Evolutionary conservation across 2,329 filamentous ascomycete genomes (phyloP).

Genomic region (Botrytis fragariae): DNA sequence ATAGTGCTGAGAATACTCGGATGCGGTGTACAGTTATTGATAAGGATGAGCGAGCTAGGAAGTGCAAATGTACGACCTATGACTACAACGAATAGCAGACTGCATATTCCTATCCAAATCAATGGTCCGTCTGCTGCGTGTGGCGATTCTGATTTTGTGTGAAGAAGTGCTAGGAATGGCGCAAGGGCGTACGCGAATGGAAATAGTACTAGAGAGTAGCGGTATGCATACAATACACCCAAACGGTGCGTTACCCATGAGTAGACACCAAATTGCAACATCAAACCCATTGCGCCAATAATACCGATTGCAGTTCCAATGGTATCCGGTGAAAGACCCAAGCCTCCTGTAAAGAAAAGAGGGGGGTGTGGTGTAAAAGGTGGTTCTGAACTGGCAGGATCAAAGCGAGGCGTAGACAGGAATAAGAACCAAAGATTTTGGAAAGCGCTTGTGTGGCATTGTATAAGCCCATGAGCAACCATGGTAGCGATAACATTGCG

Average conservation of each 20-base stretch:
- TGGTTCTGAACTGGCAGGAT: neutral
- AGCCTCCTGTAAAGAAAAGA: neutral
- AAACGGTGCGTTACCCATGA: neutral
- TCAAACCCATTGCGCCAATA: neutral
- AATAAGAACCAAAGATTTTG: neutral
- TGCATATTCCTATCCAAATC: neutral
- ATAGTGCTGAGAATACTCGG: neutral
- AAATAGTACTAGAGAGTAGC: neutral
- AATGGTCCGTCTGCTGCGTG: neutral
- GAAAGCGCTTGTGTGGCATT: neutral
- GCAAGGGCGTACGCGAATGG: neutral
- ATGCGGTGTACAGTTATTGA: neutral
- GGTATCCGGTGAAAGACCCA: neutral
- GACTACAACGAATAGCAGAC: neutral
- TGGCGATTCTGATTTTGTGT: neutral
- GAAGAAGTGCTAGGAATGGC: neutral
- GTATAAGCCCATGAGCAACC: neutral
- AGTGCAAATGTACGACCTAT: neutral
- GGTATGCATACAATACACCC: neutral
- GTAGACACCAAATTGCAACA: neutral
- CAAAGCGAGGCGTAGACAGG: neutral
- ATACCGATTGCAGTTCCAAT: slow-evolving; percentile 2
- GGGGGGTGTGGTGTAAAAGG: neutral
- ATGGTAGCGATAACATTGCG: neutral
- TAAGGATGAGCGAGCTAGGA: neutral